Base-by-base conservation (phyloP, 1,139 yeast genomes). In the Debaryomycetaceae sp. region DNA sequence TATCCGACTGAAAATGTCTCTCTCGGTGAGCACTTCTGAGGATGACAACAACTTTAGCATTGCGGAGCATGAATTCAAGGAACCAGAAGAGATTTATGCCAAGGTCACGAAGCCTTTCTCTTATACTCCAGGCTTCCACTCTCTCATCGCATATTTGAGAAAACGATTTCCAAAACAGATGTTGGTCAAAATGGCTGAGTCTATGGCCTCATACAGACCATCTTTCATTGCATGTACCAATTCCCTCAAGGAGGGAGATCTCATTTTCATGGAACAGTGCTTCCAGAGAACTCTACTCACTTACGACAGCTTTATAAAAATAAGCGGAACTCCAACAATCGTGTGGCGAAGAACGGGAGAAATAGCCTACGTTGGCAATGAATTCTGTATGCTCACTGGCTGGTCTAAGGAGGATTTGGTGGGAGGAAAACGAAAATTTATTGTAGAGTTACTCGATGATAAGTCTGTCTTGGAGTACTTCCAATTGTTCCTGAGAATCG, bases 341-440 rank as follows among this genome's bases (percentile, higher is more conserved):
- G 93, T 90, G 5, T 93, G 98, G 98, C 73, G 99, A 51, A 75
- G 98, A 46, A 90, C 97, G 1, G 97, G 97, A 7, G 97, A 91
- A 61, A 87, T 93, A 20, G 95, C 97, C 0, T 91, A 90, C 48
- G 96, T 91, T 3, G 96, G 96, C 8, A 87, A 86, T 54, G 98
- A 93, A 63, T 93, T 93, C 60, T 85, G 95, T 53, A 77, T 88
- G 13, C 69, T 93, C 23, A 89, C 97, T 0, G 98, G 97, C 2
- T 90, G 98, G 97, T 68, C 83, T 8, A 77, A 79, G 52, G 84
- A 82, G 37, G 85, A 84, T 48, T 64, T 91, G 29, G 65, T 90
- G 42, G 69, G 71, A 22, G 73, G 73, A 39, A 80, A 78, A 53
- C 72, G 78, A 46, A 84, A 86, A 33, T 90, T 91, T 59, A 86